A percentile compares a stretch with the other conserved stretches of the same genome.
These are phyloP conservation scores for Neoscytalidium dimidiatum DNA, from an alignment of 2,329 filamentous ascomycete species.

Conservation along the genomic window DNA sequence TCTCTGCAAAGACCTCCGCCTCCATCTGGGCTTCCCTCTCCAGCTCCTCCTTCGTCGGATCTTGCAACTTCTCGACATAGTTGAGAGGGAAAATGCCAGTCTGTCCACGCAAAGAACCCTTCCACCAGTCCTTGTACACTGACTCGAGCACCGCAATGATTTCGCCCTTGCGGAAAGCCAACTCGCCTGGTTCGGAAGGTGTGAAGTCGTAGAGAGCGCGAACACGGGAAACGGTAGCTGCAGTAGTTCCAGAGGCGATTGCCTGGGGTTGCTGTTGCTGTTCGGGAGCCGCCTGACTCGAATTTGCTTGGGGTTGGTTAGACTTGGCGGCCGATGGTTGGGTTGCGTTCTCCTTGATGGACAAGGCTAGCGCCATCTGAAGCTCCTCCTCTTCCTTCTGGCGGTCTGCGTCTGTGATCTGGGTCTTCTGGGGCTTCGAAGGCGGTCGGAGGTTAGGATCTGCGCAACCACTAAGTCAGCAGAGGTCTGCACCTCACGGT, in stretches of 20 bases:
- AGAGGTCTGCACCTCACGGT: not conserved
- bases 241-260: constrained; percentile 81
- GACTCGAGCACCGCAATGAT: constrained; percentile 96
- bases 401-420: constrained; percentile 85
- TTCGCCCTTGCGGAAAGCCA: constrained; percentile 95
- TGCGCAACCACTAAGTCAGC: constrained; percentile 42
- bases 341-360: constrained; percentile 75
- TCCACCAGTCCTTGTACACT: constrained; percentile 99
- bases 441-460: constrained; percentile 90
- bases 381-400: constrained; percentile 97
- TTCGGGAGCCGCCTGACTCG: not conserved
- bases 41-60: constrained; percentile 91
- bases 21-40: constrained; percentile 97
- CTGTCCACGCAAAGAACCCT: constrained; percentile 88
- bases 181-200: constrained; percentile 88
- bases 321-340: constrained; percentile 43
- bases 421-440: constrained; percentile 89
- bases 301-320: constrained; percentile 41
- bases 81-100: constrained; percentile 98
- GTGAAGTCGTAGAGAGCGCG: constrained; percentile 93
- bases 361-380: constrained; percentile 92
- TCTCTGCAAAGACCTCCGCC: constrained; percentile 73
- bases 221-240: constrained; percentile 92
- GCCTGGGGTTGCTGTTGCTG: constrained; percentile 53
- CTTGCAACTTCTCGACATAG: constrained; percentile 95